Evolutionary conservation across 108 stramenopile genomes (phyloP).

Genomic region (Nitzschia palea): DNA sequence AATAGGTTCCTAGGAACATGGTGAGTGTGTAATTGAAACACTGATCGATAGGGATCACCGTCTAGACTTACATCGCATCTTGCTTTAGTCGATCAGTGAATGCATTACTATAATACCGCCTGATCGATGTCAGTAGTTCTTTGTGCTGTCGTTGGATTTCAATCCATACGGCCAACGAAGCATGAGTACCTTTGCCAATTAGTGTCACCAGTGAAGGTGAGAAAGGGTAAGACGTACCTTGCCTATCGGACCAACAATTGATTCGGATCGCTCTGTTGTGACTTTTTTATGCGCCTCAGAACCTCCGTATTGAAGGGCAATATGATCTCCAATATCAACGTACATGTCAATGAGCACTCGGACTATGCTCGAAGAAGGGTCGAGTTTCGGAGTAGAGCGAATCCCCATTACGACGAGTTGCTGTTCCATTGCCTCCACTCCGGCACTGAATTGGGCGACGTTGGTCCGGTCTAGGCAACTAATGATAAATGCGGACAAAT

Average conservation of each 20-base stretch:
- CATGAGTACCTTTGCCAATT: no score
- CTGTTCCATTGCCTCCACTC: conserved; percentile 89
- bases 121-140: conserved; percentile 93
- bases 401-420: conserved; percentile 96
- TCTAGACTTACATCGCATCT: conserved; percentile 83
- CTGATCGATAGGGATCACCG: neutral
- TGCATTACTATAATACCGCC: conserved; percentile 97
- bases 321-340: conserved; percentile 94
- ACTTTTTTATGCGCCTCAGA: conserved; percentile 98
- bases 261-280: conserved; percentile 61
- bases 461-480: conserved; percentile 97
- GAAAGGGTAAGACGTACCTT: conserved; percentile 54
- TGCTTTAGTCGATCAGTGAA: conserved; percentile 97
- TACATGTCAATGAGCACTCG: conserved; percentile 96
- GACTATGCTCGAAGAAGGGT: conserved; percentile 87
- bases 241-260: conserved; percentile 76
- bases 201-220: no score
- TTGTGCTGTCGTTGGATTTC: conserved; percentile 61
- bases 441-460: conserved; percentile 96
- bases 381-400: conserved; percentile 67
- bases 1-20: conserved; percentile 80
- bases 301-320: conserved; percentile 98
- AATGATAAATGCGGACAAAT: no score
- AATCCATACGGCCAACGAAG: no score
- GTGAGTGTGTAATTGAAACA: neutral